Conservation (phyloP, 2,329 filamentous ascomycete genomes). For the Colletotrichum costaricense region DNA sequence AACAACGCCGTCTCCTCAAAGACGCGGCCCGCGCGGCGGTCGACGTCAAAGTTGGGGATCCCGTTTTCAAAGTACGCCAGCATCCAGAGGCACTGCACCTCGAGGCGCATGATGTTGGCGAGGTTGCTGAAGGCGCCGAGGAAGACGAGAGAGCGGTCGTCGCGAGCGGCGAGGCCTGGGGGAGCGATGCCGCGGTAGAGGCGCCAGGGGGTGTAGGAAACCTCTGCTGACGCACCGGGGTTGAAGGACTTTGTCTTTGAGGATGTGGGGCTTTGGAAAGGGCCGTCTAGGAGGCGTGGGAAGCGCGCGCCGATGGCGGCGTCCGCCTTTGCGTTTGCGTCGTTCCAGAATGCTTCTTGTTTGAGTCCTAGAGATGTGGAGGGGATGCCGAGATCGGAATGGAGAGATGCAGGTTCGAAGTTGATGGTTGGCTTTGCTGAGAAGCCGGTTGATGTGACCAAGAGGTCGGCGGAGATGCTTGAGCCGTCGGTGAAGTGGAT, state of each 20-base stretch:
- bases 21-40: slow-evolving; percentile 20
- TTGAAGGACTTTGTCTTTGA: slow-evolving; percentile 33
- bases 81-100: slow-evolving; percentile 64
- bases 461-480: slow-evolving; percentile 56
- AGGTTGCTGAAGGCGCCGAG: slow-evolving; percentile 58
- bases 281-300: slow-evolving; percentile 34
- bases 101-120: slow-evolving; percentile 55
- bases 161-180: slow-evolving; percentile 44
- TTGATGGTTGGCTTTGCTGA: slow-evolving; percentile 38
- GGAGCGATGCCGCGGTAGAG: slow-evolving; percentile 43
- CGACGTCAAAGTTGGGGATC: slow-evolving; percentile 43
- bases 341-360: slow-evolving; percentile 34
- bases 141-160: slow-evolving; percentile 59
- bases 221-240: slow-evolving; percentile 31
- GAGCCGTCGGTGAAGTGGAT: slow-evolving; percentile 61
- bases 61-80: slow-evolving; percentile 66
- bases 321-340: slow-evolving; percentile 34
- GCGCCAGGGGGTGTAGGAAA: slow-evolving; percentile 39
- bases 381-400: slow-evolving; percentile 38
- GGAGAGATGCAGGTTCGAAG: slow-evolving; percentile 36
- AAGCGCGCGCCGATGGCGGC: slow-evolving; percentile 29
- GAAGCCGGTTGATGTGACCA: slow-evolving; percentile 48
- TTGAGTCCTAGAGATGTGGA: slow-evolving; percentile 31
- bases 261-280: slow-evolving; percentile 25
- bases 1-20: slow-evolving; percentile 58